Evolutionary conservation across 305 asterid species (phyloP), one percentile per base, ranked within the genome.

Genomic region (Euphrasia arctica): DNA sequence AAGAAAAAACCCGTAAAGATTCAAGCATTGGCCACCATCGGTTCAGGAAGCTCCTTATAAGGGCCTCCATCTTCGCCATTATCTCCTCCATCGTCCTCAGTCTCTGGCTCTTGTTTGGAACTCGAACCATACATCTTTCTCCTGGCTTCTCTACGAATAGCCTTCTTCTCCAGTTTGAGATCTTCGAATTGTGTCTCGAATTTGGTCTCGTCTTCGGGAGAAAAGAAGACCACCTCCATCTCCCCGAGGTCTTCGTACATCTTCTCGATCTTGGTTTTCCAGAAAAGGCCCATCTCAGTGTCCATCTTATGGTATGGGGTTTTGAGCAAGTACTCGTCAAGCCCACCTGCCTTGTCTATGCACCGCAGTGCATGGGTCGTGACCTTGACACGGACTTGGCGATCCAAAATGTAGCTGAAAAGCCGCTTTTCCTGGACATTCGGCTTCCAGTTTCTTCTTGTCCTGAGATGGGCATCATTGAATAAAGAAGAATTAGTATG

Each of bases 291-390:
- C 70, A 80, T 73, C 74, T 93, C 99, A 5, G 97, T 86, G 77
- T 86, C 95, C 95, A 93, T 93, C 81, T 90, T 89, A 52, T 82
- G 88, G 79, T 93, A 85, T 0, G 97, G 97, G 27, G 95, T 93
- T 86, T 88, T 93, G 65, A 93, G 81, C 80, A 93, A 67, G 78
- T 93, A 90, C 83, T 93, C 97, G 42, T 93, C 99, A 54, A 93
- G 76, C 51, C 99, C 99, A 11, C 99, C 99, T 25, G 94, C 99
- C 82, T 84, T 90, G 85, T 90, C 99, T 78, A 93, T 90, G 86
- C 99, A 93, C 36, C 99, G 94, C 15, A 93, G 80, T 0, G 99
- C 97, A 61, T 93, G 97, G 63, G 97, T 93, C 14, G 95, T 83
- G 25, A 90, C 95, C 76, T 93, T 90, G 52, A 90, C 83, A 7